Percentiles rank a stretch among this genome's conserved stretches.
These are phyloP conservation scores for Isatis lusitanica DNA, from an alignment of 441 rosid genomes.

Conservation along the genomic window DNA sequence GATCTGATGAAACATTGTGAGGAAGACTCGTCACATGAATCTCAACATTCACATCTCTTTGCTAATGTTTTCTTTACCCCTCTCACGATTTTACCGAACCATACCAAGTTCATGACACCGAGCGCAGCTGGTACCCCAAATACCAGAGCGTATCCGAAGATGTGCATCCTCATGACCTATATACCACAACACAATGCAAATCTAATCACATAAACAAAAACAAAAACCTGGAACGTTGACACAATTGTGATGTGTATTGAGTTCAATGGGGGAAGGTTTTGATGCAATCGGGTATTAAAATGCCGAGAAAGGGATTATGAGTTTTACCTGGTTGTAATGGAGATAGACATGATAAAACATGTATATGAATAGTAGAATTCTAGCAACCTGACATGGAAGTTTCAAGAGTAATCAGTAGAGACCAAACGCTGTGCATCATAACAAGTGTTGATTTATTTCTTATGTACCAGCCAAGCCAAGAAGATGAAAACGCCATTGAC, in stretches of 20 bases:
- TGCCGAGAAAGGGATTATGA: neutral
- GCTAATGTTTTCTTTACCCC: constrained; percentile 49
- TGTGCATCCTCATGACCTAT: constrained; percentile 66
- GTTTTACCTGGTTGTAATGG: constrained; percentile 62
- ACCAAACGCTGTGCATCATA: neutral
- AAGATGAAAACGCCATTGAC: constrained; percentile 67
- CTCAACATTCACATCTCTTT: constrained; percentile 48
- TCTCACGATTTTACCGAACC: constrained; percentile 48
- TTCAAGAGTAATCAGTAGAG: neutral
- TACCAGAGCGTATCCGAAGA: constrained; percentile 50
- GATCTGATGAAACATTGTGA: constrained; percentile 20
- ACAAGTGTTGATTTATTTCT: neutral
- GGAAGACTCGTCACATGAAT: neutral
- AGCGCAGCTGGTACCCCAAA: constrained; percentile 55
- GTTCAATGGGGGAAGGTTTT: neutral
- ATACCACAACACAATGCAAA: neutral
- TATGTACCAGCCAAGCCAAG: constrained; percentile 63
- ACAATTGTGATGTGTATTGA: neutral
- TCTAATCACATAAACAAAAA: constrained; percentile 5
- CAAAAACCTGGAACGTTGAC: neutral
- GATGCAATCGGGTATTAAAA: neutral
- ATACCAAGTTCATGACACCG: constrained; percentile 46
- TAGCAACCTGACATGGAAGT: constrained; percentile 53
- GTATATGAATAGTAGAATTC: constrained; percentile 61
- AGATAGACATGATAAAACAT: constrained; percentile 65